Evolutionary conservation across 768 basidiomycete species (phyloP), one percentile per base, ranked within the genome.

Genomic region (Podaxis carcinomalis): DNA sequence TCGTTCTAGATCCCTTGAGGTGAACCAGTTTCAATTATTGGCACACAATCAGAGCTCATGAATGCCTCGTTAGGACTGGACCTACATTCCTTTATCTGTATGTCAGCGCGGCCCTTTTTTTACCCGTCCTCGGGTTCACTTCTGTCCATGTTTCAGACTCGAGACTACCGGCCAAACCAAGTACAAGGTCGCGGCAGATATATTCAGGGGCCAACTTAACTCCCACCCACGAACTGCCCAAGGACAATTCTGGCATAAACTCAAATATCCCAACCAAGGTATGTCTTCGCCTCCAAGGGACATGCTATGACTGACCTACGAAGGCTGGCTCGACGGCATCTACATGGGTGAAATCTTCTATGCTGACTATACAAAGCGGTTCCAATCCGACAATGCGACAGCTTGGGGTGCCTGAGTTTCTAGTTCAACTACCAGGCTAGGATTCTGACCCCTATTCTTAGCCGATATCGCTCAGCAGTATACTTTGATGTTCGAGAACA

Each of bases 301-400:
- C 11, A 27, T 2, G 9, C 10, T 5, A 13, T 16, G 14, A n/a
- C 25, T 56, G 47, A 54, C 59, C n/a, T 16, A 13, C 46, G 14
- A 35, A 79, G 78, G 77, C 1, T 80, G 77, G 77, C 70, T 79
- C 10, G 77, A 79, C 59, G 78, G 79, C 3, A 72, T 79, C 9
- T 80, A 80, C 67, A 80, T 80, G 78, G 78, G 77, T 11, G 77
- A 77, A 25, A 64, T 78, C 1, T 80, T 79, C 65, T 79, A 80
- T 63, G 74, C 78, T 1, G 67, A 71, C 55, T 80, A 80, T 65
- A 76, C 74, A 1, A 62, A 72, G 21, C 61, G 55, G 23, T 75
- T 79, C 62, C 72, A 80, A 50, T 62, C 69, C 1, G 64, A 54
- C 16, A 79, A 79, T 59, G 40, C 58, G 6, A 74, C 76, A 5